Evolutionary conservation across 441 rosid genomes (phyloP), one percentile per base, ranked within the genome.

Genomic region (Viola pubescens): DNA sequence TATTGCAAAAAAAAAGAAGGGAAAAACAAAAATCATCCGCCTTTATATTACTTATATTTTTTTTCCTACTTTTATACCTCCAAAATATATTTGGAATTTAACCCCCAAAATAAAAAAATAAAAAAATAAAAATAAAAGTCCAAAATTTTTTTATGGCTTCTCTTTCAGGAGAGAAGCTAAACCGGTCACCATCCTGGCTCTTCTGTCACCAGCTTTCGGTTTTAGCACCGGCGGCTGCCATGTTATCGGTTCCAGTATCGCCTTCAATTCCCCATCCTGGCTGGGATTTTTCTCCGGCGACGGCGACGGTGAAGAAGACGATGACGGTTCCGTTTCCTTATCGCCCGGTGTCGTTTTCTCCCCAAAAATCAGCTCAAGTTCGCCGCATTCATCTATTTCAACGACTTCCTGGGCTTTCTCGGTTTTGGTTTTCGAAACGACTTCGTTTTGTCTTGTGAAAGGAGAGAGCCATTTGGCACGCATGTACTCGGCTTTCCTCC

Each of bases 401-500:
- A 6, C 19, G 9, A 34, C 38, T 14, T 8, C 8, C 58, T 38
- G 45, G n/a, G 7, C 37, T 49, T 6, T 6, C 16, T 63, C 74
- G 10, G 44, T 7, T 26, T 60, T 58, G n/a, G 59, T 39, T 43
- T 50, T 63, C 10, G 66, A 54, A 61, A 59, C 67, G 45, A 46
- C 9, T 54, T 42, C 77, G 56, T 44, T 42, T 42, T 19, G 61
- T 61, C 84, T 70, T 49, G 82, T 70, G 76, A 70, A 73, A 42
- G 87, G 65, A 13, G 95, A 87, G 13, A 87, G 73, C 98, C 97
- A 92, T 61, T 90, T 92, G 65, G 98, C 92, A 50, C 85, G 71
- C 90, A 86, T 86, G 69, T 92, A 92, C 70, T 87, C 96, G 0
- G 82, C 79, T 75, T 82, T 87, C 59, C 97, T 82, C 97, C 96